phyloP scores from a whole-genome alignment of 441 rosid species.

The Euphorbia celastroides region DNA sequence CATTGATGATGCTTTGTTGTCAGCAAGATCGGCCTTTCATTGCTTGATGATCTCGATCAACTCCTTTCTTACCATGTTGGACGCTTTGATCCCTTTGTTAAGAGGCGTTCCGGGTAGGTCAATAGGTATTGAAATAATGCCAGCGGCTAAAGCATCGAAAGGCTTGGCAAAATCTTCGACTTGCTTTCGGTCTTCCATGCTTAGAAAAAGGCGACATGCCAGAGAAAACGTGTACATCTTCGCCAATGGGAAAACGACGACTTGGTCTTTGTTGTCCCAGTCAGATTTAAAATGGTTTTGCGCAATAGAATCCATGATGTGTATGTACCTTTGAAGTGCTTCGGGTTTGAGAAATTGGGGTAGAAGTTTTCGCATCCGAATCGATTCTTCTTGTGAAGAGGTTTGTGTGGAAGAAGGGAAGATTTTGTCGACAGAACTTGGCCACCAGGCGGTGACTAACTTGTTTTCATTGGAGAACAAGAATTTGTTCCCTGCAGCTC shows the following conservation, averaged over 20 bases:
- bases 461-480: slow-evolving; percentile 12
- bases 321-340: not conserved
- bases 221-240: not conserved
- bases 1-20: slow-evolving; percentile 9
- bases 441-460: slow-evolving; percentile 16
- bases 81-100: slow-evolving; percentile 33
- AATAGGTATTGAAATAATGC: slow-evolving; percentile 21
- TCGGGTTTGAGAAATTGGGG: slow-evolving; percentile 5
- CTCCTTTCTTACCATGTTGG: slow-evolving; percentile 34
- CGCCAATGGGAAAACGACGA: not conserved
- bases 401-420: slow-evolving; percentile 8
- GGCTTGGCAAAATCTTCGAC: slow-evolving; percentile 15
- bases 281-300: not conserved
- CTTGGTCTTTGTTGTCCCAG: not conserved
- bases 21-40: slow-evolving; percentile 32
- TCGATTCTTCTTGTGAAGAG: slow-evolving; percentile 13
- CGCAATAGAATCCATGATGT: slow-evolving; percentile 13
- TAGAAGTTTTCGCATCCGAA: not conserved
- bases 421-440: slow-evolving; percentile 17
- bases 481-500: slow-evolving; percentile 13
- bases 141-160: slow-evolving; percentile 2
- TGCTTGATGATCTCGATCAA: slow-evolving; percentile 31
- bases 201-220: slow-evolving; percentile 3
- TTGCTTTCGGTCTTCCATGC: slow-evolving; percentile 11
- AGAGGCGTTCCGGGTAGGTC: slow-evolving; percentile 45